A percentile compares a stretch with the other conserved stretches of the same genome.
phyloP scores from a whole-genome alignment of 148 eudicot species.

The Chenopodium album region DNA sequence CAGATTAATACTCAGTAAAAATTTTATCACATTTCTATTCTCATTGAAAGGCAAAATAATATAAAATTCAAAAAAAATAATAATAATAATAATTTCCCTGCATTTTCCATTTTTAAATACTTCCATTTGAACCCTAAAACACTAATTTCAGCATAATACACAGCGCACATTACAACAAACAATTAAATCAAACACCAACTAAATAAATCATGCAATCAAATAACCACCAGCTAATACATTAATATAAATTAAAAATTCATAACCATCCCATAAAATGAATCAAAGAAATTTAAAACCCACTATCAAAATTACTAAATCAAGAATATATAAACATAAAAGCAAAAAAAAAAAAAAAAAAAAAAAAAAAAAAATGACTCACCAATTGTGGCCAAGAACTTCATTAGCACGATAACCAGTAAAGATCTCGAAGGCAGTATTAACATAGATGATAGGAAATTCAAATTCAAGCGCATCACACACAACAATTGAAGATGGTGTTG shows the following conservation, averaged over 20 bases:
- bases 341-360: neutral
- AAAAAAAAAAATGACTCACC: constrained; percentile 35
- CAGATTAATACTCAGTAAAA: no score
- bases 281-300: no score
- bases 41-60: neutral
- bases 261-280: no score
- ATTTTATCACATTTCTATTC: no score
- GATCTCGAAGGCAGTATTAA: constrained; percentile 64
- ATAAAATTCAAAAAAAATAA: neutral
- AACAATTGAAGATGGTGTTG: constrained; percentile 59
- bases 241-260: neutral
- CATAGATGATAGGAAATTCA: constrained; percentile 78
- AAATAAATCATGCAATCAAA: neutral
- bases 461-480: constrained; percentile 77
- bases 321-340: neutral
- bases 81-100: neutral
- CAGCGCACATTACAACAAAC: neutral
- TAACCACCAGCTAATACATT: neutral
- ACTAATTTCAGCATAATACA: neutral
- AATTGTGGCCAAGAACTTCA: constrained; percentile 80
- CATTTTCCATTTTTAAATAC: neutral
- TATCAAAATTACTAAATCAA: neutral
- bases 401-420: constrained; percentile 74
- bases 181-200: neutral
- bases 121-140: neutral